Evolutionary conservation across 2,329 filamentous ascomycete species (phyloP).

Genomic region (Ophiostoma ulmi): DNA sequence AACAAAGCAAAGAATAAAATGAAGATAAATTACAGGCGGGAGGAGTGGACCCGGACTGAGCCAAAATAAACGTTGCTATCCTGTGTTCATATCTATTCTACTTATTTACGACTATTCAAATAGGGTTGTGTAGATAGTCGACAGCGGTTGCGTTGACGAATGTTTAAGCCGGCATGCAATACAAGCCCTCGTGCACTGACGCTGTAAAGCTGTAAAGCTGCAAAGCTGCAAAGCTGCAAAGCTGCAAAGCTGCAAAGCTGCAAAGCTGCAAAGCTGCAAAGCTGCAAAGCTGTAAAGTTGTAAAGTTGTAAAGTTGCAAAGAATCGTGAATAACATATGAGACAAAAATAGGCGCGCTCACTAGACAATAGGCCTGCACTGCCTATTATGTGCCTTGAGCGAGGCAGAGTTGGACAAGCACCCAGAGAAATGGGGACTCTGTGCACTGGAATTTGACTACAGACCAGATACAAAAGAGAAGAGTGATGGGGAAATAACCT

Average conservation of each 20-base stretch:
- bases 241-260: not conserved
- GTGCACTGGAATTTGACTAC: not conserved
- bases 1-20: not conserved
- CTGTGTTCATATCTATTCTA: not conserved
- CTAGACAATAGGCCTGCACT: not conserved
- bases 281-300: not conserved
- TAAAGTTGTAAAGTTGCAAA: not conserved
- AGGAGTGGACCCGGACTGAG: not conserved
- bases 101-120: not conserved
- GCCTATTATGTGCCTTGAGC: not conserved
- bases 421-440: not conserved
- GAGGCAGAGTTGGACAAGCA: not conserved
- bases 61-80: not conserved
- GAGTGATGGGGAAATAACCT: not conserved
- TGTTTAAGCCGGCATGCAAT: not conserved
- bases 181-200: not conserved
- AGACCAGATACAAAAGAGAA: not conserved
- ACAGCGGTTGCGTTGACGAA: not conserved
- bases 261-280: not conserved
- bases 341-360: conserved; percentile 1
- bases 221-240: not conserved
- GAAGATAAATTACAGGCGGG: too few relatives aligned
- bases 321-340: not conserved
- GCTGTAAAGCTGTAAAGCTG: not conserved
- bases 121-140: not conserved